phyloP scores from a whole-genome alignment of 768 basidiomycete genomes.

The Pulveroboletus sp. region DNA sequence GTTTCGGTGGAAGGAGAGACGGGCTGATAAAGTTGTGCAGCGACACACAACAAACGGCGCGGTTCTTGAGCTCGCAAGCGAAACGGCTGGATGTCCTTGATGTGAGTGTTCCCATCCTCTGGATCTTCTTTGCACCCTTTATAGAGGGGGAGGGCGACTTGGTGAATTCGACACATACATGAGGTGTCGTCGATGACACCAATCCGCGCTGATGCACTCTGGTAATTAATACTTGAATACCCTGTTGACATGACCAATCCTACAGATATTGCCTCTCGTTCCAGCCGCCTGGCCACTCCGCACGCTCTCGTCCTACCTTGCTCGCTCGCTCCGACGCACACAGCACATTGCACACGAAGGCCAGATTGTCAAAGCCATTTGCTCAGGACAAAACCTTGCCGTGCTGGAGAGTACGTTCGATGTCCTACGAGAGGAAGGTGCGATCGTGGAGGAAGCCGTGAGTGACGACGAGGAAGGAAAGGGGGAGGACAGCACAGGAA shows the following conservation, averaged over 20 bases:
- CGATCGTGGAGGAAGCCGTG: conserved; percentile 59
- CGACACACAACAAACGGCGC: conserved; percentile 55
- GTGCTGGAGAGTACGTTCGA: conserved; percentile 60
- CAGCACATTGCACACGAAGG: conserved; percentile 69
- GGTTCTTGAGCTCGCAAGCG: conserved; percentile 75
- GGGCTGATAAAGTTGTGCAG: conserved; percentile 32
- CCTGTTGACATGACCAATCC: neutral
- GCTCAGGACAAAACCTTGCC: conserved; percentile 75
- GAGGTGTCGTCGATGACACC: neutral
- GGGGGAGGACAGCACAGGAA: conserved; percentile 13
- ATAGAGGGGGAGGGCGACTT: neutral
- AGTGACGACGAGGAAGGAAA: conserved; percentile 40
- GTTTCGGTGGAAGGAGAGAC: neutral
- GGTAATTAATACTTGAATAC: neutral
- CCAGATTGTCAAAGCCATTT: conserved; percentile 73
- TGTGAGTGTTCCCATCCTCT: conserved; percentile 41
- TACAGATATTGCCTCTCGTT: conserved; percentile 60
- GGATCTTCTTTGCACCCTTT: neutral
- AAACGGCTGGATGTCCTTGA: conserved; percentile 73
- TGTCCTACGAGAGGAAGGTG: conserved; percentile 58
- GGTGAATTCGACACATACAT: neutral
- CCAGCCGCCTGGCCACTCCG: conserved; percentile 75
- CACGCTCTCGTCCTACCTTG: conserved; percentile 69
- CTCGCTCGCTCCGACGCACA: conserved; percentile 72
- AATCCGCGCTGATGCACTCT: neutral